phyloP scores from a whole-genome alignment of 305 asterid genomes.

The Fraxinus paxiana region DNA sequence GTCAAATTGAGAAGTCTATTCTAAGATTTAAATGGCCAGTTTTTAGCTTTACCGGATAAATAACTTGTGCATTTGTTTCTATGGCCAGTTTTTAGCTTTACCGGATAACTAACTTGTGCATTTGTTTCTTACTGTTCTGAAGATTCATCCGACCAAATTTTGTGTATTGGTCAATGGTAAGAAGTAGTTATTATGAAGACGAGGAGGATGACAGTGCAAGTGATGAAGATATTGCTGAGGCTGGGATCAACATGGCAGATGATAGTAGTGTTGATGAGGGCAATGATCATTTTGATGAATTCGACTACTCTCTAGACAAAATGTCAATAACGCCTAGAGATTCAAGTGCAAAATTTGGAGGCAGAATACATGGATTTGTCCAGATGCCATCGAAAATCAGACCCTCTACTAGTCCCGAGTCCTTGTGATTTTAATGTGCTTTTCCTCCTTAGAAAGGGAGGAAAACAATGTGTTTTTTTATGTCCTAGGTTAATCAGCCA shows the following conservation, averaged over 20 bases:
- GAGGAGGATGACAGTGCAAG: slow-evolving; percentile 57
- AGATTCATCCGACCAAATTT: slow-evolving; percentile 76
- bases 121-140: slow-evolving; percentile 7
- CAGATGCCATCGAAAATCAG: slow-evolving; percentile 82
- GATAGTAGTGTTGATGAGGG: slow-evolving; percentile 35
- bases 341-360: slow-evolving; percentile 44
- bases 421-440: slow-evolving; percentile 38
- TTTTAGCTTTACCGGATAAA: neutral
- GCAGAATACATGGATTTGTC: slow-evolving; percentile 33
- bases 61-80: neutral
- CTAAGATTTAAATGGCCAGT: neutral
- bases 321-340: slow-evolving; percentile 84
- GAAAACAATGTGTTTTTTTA: neutral
- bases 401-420: slow-evolving; percentile 76
- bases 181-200: slow-evolving; percentile 46
- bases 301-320: slow-evolving; percentile 45
- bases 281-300: slow-evolving; percentile 43
- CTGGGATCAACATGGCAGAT: slow-evolving; percentile 42
- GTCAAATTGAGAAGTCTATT: neutral
- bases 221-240: slow-evolving; percentile 52
- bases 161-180: slow-evolving; percentile 86
- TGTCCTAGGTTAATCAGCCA: neutral
- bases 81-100: neutral
- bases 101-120: neutral
- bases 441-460: neutral